Evolutionary conservation across 2,329 filamentous ascomycete genomes (phyloP).

Genomic region (Nemania bipapillata): DNA sequence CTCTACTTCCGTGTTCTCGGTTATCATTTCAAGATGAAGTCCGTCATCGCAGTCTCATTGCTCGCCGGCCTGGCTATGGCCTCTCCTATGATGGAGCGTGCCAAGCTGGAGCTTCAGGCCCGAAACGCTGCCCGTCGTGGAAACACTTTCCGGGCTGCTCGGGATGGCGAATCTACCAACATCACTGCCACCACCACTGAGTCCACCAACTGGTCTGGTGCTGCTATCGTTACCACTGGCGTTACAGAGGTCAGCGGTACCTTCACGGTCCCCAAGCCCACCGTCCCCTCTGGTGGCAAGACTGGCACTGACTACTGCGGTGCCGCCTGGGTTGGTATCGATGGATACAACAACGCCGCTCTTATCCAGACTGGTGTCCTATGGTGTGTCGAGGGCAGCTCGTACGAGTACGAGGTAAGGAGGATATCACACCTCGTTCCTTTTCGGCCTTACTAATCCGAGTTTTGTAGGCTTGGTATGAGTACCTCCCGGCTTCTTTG

Average conservation of each 20-base stretch:
- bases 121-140: conserved; percentile 25
- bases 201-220: conserved; percentile 33
- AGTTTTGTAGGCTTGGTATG: conserved; percentile 26
- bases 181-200: conserved; percentile 21
- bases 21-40: conserved; percentile 30
- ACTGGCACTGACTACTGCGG: conserved; percentile 25
- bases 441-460: conserved; percentile 2
- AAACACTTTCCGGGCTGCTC: conserved; percentile 13
- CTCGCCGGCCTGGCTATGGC: conserved; percentile 28
- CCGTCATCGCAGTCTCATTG: conserved; percentile 13
- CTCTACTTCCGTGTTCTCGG: neutral
- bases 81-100: conserved; percentile 34
- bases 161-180: conserved; percentile 23
- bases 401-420: conserved; percentile 32
- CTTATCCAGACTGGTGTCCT: conserved; percentile 36
- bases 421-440: neutral
- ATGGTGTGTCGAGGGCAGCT: conserved; percentile 32
- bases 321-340: conserved; percentile 35
- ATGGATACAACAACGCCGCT: conserved; percentile 31
- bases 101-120: conserved; percentile 31
- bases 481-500: conserved; percentile 34
- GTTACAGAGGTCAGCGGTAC: conserved; percentile 32
- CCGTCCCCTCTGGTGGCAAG: conserved; percentile 23
- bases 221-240: conserved; percentile 33
- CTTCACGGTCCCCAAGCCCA: conserved; percentile 29